Evolutionary conservation across 352 stramenopile genomes (phyloP).

Genomic region (Phytophthora gonapodyides): DNA sequence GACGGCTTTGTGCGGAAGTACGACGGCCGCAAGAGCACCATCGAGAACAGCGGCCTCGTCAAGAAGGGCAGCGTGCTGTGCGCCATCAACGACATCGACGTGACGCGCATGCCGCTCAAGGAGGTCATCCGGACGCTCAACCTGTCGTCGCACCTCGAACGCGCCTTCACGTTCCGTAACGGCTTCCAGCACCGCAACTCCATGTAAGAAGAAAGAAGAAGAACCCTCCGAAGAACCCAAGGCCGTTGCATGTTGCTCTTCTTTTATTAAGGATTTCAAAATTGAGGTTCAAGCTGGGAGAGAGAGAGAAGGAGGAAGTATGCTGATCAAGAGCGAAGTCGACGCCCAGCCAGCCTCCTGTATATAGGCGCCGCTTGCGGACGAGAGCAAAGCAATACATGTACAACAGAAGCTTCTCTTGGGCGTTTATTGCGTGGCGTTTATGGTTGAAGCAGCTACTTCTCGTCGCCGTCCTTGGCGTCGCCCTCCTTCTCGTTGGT

Average conservation of each 20-base stretch:
- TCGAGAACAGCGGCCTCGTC: conserved; percentile 78
- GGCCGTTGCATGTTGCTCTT: conserved; percentile 31
- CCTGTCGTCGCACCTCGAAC: conserved; percentile 69
- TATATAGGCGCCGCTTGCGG: conserved; percentile 30
- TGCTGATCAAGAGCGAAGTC: conserved; percentile 2
- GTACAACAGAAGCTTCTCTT: conserved; percentile 31
- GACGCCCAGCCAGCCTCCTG: conserved; percentile 14
- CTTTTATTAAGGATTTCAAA: conserved; percentile 29
- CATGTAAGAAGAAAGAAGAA: conserved; percentile 31
- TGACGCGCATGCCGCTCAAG: conserved; percentile 62
- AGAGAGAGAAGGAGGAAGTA: conserved; percentile 15
- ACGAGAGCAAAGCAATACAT: conserved; percentile 30
- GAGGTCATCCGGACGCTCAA: conserved; percentile 79
- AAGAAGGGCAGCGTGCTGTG: conserved; percentile 68
- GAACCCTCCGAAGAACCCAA: conserved; percentile 13
- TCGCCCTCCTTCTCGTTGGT: too few relatives aligned
- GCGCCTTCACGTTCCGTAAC: conserved; percentile 78
- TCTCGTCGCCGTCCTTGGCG: conserved; percentile 28
- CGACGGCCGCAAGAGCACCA: conserved; percentile 68
- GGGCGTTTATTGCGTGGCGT: conserved; percentile 32
- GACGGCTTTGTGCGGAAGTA: conserved; percentile 77
- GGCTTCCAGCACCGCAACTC: conserved; percentile 36
- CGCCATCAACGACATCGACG: conserved; percentile 82
- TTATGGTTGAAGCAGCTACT: conserved; percentile 36
- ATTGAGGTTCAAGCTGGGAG: conserved; percentile 27